Base-by-base conservation (phyloP, 2,329 filamentous ascomycete species). In the Fusarium annulatum region DNA sequence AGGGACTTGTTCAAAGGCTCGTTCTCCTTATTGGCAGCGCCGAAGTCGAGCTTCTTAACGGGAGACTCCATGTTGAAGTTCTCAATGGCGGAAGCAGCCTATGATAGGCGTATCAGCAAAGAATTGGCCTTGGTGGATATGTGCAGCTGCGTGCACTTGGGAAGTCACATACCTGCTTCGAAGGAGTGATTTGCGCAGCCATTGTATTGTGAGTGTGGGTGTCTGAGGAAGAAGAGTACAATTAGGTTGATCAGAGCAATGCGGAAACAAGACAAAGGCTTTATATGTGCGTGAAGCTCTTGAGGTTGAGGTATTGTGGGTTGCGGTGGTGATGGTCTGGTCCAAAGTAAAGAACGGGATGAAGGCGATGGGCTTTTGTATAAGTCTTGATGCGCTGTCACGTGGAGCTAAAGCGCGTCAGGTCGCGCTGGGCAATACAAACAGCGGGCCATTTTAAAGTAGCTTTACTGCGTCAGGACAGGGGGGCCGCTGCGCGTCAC, bases 31-130 rank as follows among this genome's bases (percentile, higher is more conserved):
- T 94, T 88, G 67, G 88, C 88, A 61, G 86, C 81, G 75, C 88
- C 85, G 82, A 97, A 94, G 86, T 93, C 88, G 76, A 96, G 90
- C 89, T 97, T 97, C 92, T 97, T 97, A 74, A 93, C 86, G 51
- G 95, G 95, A 2, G 94, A 96, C 78, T 97, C 94, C 91, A 98
- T 97, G 86, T 96, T 97, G 83, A 98, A 89, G 78, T 90, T 91
- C 84, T 96, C 92, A 81, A 98, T 92, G 79, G 91, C 94, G 80
- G 94, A 92, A 79, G 95, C 93, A 86, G 93, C 93, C 96, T 98
- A 82, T 74, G 43, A 71, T 63, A 69, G 39, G 9, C 58, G 61
- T 65, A 77, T 85, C 82, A 86, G 82, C 60, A 62, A 62, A 45
- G 42, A 65, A 67, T 76, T 59, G 41, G 11, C 34, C 21, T n/a